phyloP scores from a whole-genome alignment of 2,329 filamentous ascomycete genomes.

The Nectriaceae sp. region DNA sequence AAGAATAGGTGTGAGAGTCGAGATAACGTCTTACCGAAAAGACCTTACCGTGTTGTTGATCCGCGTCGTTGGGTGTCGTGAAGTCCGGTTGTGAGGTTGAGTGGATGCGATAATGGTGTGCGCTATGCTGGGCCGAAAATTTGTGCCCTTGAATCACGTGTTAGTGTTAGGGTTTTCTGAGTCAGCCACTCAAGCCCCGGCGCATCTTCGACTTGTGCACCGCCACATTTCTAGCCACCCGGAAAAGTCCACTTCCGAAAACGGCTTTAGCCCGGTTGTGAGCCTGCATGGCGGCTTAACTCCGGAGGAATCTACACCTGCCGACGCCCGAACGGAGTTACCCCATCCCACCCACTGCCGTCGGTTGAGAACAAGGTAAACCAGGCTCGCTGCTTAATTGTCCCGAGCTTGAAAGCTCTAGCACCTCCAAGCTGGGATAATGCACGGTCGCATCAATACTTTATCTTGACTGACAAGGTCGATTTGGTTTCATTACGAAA shows the following conservation, averaged over 20 bases:
- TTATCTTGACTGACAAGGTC: too few species aligned
- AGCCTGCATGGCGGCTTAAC: too few species aligned
- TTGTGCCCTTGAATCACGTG: constrained; percentile 43
- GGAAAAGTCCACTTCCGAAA: not conserved
- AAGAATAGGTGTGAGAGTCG: constrained; percentile 42
- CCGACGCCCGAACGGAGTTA: too few species aligned
- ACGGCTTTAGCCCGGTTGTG: too few species aligned
- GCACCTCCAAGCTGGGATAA: not conserved
- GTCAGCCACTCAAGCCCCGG: constrained; percentile 1
- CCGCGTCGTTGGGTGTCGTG: constrained; percentile 47
- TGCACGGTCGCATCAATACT: too few species aligned
- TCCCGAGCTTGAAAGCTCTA: constrained; percentile 4
- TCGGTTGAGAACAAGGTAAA: not conserved
- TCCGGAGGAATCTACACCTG: too few species aligned
- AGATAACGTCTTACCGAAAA: constrained; percentile 48
- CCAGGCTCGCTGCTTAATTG: constrained; percentile 13
- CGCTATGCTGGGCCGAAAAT: constrained; percentile 33
- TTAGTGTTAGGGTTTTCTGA: constrained; percentile 30
- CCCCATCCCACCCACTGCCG: too few species aligned
- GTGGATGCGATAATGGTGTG: constrained; percentile 41
- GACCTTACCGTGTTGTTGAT: constrained; percentile 44
- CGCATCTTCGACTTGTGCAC: constrained; percentile 5
- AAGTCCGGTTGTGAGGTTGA: constrained; percentile 34
- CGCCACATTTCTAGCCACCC: constrained; percentile 9
- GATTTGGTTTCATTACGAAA: too few species aligned